Percentiles rank a stretch among this genome's conserved stretches.
Conservation (phyloP, 75 land plant genomes). For the Sequoiadendron giganteum region DNA sequence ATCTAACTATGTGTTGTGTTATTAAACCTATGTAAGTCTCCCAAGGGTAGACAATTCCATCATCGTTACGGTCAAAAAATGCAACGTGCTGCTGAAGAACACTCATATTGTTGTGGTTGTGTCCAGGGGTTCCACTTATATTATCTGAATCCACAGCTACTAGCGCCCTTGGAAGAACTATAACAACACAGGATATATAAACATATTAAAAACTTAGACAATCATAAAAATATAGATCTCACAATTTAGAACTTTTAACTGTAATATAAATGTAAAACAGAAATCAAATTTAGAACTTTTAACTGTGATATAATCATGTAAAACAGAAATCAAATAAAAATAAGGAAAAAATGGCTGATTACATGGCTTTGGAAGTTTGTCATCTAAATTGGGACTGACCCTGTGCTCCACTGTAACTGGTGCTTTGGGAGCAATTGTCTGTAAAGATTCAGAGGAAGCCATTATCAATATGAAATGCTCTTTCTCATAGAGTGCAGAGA, state of each 20-base stretch:
- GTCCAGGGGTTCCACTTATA: slow-evolving; percentile 47
- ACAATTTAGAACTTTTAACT: not conserved
- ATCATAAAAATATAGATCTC: not conserved
- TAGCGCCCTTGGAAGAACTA: slow-evolving; percentile 46
- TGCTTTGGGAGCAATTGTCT: slow-evolving; percentile 15
- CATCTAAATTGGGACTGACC: slow-evolving; percentile 23
- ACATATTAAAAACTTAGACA: not conserved
- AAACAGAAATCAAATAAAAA: not conserved
- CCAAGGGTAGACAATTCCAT: slow-evolving; percentile 90
- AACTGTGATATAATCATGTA: not conserved
- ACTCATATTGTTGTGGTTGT: slow-evolving; percentile 29
- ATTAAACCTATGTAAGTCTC: slow-evolving; percentile 66
- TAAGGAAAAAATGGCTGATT: not conserved
- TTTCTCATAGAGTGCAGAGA: not conserved
- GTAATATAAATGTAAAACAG: not conserved
- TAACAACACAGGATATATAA: not conserved
- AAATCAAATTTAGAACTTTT: not conserved
- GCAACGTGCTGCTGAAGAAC: slow-evolving; percentile 84
- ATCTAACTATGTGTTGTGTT: not conserved
- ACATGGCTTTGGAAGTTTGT: slow-evolving; percentile 38
- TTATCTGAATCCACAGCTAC: slow-evolving; percentile 64
- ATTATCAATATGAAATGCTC: not conserved
- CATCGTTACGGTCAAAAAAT: slow-evolving; percentile 72
- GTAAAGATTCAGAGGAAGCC: not conserved
- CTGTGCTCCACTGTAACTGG: slow-evolving; percentile 25